A percentile compares a stretch with the other conserved stretches of the same genome.
These are phyloP conservation scores for Plenodomus lindquistii DNA, from an alignment of 2,329 filamentous ascomycete genomes.

Conservation along the genomic window DNA sequence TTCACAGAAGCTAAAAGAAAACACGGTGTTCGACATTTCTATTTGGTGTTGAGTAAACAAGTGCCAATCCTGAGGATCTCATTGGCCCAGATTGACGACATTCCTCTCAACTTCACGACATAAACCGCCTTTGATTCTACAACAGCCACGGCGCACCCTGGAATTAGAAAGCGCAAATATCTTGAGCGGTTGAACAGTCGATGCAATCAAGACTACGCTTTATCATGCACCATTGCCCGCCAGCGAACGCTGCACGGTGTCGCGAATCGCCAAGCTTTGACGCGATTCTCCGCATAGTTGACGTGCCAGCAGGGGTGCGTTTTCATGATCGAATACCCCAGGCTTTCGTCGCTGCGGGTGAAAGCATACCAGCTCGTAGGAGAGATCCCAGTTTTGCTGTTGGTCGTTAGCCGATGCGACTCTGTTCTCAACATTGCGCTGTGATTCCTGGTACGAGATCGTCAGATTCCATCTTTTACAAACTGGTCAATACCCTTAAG, in stretches of 20 bases:
- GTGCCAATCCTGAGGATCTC: too few relatives aligned
- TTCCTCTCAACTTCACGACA: slow-evolving; percentile 3
- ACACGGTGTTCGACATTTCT: too few relatives aligned
- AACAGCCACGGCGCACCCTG: neutral
- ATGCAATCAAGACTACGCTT: too few relatives aligned
- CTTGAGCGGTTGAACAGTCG: neutral
- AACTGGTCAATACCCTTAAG: neutral
- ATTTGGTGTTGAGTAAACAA: too few relatives aligned
- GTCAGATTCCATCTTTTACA: neutral
- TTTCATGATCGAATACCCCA: neutral
- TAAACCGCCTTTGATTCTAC: neutral
- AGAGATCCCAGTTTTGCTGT: too few relatives aligned
- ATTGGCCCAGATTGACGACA: slow-evolving; percentile 3
- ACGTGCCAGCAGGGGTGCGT: slow-evolving; percentile 21
- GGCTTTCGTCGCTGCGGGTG: neutral
- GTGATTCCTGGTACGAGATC: neutral
- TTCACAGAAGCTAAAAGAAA: too few relatives aligned
- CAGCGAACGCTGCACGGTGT: neutral
- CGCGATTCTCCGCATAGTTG: slow-evolving; percentile 18
- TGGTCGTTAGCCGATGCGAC: neutral
- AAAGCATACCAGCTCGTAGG: too few relatives aligned
- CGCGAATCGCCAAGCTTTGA: slow-evolving; percentile 18
- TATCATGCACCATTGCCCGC: neutral
- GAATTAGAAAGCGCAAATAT: neutral
- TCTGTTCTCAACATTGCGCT: too few relatives aligned